Percentiles rank a stretch among this genome's conserved stretches.
Evolutionary conservation across 768 basidiomycete species (phyloP).

Genomic region (Suillus brevipes): DNA sequence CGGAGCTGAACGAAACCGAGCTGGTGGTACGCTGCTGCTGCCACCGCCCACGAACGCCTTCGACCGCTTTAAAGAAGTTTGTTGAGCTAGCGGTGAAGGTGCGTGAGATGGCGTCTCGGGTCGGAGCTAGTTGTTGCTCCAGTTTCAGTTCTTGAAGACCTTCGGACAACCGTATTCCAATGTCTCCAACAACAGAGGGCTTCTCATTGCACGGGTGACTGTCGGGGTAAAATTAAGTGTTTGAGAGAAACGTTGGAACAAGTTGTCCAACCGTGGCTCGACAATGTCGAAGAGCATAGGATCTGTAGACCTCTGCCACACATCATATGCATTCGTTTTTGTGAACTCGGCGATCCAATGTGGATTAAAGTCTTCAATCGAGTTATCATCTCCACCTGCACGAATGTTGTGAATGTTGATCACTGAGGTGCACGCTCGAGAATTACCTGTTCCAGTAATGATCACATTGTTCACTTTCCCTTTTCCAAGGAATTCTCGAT

Average conservation of each 20-base stretch:
- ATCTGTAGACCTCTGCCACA: conserved; percentile 92
- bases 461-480: conserved; percentile 61
- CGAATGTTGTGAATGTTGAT: conserved; percentile 8
- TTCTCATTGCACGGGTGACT: conserved; percentile 95
- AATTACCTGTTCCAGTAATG: conserved; percentile 59
- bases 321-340: conserved; percentile 80
- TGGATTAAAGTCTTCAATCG: conserved; percentile 80
- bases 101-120: conserved; percentile 82
- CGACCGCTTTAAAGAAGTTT: conserved; percentile 85
- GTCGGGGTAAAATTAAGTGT: conserved; percentile 9
- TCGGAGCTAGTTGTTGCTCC: conserved; percentile 91
- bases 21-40: conserved; percentile 40
- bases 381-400: conserved; percentile 54
- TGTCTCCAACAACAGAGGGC: conserved; percentile 85
- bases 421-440: neutral
- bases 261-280: conserved; percentile 70
- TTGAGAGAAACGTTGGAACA: neutral
- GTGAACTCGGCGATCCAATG: conserved; percentile 89
- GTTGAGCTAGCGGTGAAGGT: conserved; percentile 75
- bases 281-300: conserved; percentile 92
- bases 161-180: conserved; percentile 88
- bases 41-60: conserved; percentile 83
- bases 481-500: conserved; percentile 80
- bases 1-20: conserved; percentile 27
- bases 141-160: conserved; percentile 92